These are phyloP conservation scores for Wakefieldia striispora DNA, from an alignment of 768 basidiomycete species.

Conservation along the genomic window DNA sequence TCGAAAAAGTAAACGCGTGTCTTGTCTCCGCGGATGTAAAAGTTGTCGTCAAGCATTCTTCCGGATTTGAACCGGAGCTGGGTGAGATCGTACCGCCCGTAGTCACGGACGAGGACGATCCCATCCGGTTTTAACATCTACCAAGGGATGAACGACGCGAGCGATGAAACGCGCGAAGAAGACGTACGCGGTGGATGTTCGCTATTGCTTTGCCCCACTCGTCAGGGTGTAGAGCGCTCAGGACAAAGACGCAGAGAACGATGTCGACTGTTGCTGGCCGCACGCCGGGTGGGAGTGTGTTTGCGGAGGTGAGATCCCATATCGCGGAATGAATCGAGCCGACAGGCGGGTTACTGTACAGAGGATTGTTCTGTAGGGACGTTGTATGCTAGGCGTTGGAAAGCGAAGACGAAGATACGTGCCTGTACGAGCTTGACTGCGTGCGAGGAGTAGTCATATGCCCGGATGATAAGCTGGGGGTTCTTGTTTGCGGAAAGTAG, in stretches of 20 bases:
- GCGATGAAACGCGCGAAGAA: not conserved
- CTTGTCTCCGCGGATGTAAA: constrained; percentile 96
- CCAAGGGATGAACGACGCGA: not conserved
- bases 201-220: constrained; percentile 86
- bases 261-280: constrained; percentile 77
- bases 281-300: constrained; percentile 60
- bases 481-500: constrained; percentile 82
- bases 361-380: constrained; percentile 55
- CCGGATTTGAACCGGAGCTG: constrained; percentile 90
- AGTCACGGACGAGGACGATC: constrained; percentile 82
- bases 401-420: constrained; percentile 11
- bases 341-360: constrained; percentile 63
- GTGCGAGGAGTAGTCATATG: constrained; percentile 88
- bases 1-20: constrained; percentile 98
- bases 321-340: constrained; percentile 78
- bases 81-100: constrained; percentile 92
- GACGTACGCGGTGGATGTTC: constrained; percentile 71
- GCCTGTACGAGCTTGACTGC: constrained; percentile 92
- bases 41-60: constrained; percentile 86
- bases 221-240: constrained; percentile 88
- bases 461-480: constrained; percentile 65
- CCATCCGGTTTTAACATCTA: constrained; percentile 93
- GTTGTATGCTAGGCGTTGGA: not conserved
- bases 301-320: constrained; percentile 82
- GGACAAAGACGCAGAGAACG: constrained; percentile 87